Percentiles rank a stretch among this genome's conserved stretches.
These are phyloP conservation scores for Globisporangium spinosum DNA, from an alignment of 352 stramenopile genomes.

Conservation along the genomic window DNA sequence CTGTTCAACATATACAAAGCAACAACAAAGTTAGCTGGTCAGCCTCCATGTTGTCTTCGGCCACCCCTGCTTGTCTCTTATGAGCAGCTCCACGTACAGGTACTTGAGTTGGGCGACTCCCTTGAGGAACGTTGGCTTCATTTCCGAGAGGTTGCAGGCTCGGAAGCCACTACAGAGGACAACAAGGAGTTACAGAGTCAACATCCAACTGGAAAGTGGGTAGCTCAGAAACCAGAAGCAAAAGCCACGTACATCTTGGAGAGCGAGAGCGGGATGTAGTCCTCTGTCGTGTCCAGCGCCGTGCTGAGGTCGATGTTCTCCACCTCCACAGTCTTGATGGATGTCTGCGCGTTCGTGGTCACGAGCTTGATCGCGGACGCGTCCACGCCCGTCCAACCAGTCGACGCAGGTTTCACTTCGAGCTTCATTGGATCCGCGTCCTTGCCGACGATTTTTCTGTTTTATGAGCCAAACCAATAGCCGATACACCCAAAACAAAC, in stretches of 20 bases:
- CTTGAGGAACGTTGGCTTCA: slow-evolving; percentile 39
- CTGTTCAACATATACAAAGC: neutral
- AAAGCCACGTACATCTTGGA: slow-evolving; percentile 32
- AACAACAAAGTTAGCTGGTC: neutral
- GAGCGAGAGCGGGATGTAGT: slow-evolving; percentile 44
- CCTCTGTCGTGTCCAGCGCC: slow-evolving; percentile 27
- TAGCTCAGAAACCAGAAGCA: neutral
- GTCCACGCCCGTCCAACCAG: slow-evolving; percentile 35
- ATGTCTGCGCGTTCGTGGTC: slow-evolving; percentile 32
- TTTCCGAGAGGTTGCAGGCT: slow-evolving; percentile 38
- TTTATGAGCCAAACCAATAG: neutral
- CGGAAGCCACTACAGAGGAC: slow-evolving; percentile 25
- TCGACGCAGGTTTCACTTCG: slow-evolving; percentile 38
- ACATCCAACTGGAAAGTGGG: neutral
- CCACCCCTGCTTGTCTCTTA: neutral
- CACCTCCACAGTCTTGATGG: slow-evolving; percentile 35
- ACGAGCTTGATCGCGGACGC: slow-evolving; percentile 33
- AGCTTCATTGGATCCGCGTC: slow-evolving; percentile 27
- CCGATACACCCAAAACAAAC: neutral
- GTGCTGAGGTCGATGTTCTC: slow-evolving; percentile 41
- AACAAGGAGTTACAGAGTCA: neutral
- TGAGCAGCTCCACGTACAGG: slow-evolving; percentile 20
- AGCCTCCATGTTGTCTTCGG: neutral
- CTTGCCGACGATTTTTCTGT: slow-evolving; percentile 29
- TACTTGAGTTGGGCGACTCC: slow-evolving; percentile 40